Evolutionary conservation across 83 land plant genomes (phyloP), one percentile per base, ranked within the genome.

Genomic region (Diphasiastrum complanatum): DNA sequence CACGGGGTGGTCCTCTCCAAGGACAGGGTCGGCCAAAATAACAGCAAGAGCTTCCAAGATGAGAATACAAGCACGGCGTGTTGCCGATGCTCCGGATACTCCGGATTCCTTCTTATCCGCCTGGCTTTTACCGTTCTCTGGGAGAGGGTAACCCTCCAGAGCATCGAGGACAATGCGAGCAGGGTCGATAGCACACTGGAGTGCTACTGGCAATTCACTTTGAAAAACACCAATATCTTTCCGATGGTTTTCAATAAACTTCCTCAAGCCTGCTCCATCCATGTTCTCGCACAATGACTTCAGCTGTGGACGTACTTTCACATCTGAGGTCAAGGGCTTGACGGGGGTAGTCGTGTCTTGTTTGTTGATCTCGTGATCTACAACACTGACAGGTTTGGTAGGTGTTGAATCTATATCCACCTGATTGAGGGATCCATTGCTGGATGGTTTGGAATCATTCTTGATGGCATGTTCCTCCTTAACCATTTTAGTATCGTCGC

Each of bases 121-220:
- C 53, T n/a, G 12, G n/a, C n/a, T n/a, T n/a, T n/a, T n/a, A 23
- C 53, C 25, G 14, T 50, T 12, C 19, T 18, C 19, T 24, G 53
- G 53, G 23, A n/a, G 19, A 23, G 12, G 11, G 22, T 50, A 50
- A 18, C 53, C 53, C 23, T 50, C 53, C 19, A 50, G 53, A 24
- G 53, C 53, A n/a, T 50, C 22, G 12, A 50, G 53, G 16, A 50
- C 53, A 24, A 50, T 16, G 22, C 53, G 16, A n/a, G 53, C 53
- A 18, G 53, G 53, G 22, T 50, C 53, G 22, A 50, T 50, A 10
- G 53, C 53, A 50, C 53, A 50, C 53, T 24, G 53, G 22, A 50
- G 19, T 50, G 53, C 53, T 16, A 50, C 53, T 24, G 53, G 53
- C 16, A 50, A 23, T 23, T 50, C 53, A 0, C 12, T 11, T 24